Base-by-base conservation (phyloP, 2,329 filamentous ascomycete species). In the Colletotrichum sp. region DNA sequence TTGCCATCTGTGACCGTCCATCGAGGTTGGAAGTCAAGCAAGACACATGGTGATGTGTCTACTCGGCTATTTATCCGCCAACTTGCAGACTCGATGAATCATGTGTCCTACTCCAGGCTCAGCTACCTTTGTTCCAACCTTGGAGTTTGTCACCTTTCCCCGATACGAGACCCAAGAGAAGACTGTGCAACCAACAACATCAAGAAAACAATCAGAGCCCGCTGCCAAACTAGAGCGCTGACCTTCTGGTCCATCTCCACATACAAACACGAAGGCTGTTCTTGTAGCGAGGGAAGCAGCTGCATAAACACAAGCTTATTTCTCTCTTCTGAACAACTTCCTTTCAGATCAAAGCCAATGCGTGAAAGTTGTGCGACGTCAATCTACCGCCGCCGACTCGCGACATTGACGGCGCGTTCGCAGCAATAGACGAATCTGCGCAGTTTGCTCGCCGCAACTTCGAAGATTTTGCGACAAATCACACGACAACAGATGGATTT, bases 401-500 rank as follows among this genome's bases (percentile, higher is more conserved):
- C 5, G 18, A 5, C 2, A 48, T 48, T 3, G 9, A 48, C 39
- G 39, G 6, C 16, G 39, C 9, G 39, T n/a, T 48, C 9, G 39
- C 39, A 48, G 39, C 39, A 5, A n/a, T 1, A n/a, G 3, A 48
- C 12, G 39, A 48, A n/a, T 48, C 16, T 18, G 12, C 18, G 18
- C 16, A n/a, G 39, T n/a, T 48, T 18, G 39, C 39, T 6, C 5
- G 1, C 3, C 18, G 10, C 39, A n/a, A 48, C 5, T 3, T n/a
- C 5, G 5, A 43, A 43, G 0, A 43, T 18, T 16, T 18, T n/a
- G 18, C 39, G 18, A 1, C 3, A 12, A 6, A 6, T n/a, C 7
- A 6, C 5, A n/a, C 39, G 1, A 48, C 0, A n/a, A 12, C 0
- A n/a, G 0, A 48, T 9, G 12, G 0, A 0, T 22, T 18, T n/a